phyloP scores from a whole-genome alignment of 352 stramenopile species.

The Phytophthora pseudosyringae region DNA sequence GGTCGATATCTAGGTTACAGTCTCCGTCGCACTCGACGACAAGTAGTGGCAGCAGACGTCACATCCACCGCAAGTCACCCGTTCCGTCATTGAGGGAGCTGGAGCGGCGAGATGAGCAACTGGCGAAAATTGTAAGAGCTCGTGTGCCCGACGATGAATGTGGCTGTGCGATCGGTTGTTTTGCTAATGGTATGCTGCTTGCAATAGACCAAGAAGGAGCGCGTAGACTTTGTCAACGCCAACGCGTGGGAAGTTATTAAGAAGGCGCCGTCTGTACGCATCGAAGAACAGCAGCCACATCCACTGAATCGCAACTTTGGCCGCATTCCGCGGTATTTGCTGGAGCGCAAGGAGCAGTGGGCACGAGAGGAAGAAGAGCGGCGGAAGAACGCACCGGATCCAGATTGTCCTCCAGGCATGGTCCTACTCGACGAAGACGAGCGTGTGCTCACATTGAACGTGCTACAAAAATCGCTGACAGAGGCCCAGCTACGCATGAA shows the following conservation, averaged over 20 bases:
- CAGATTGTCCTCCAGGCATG: slow-evolving; percentile 89
- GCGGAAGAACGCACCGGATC: slow-evolving; percentile 72
- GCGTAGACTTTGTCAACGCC: slow-evolving; percentile 68
- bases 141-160: not conserved
- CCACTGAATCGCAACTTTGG: slow-evolving; percentile 51
- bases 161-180: not conserved
- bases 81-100: slow-evolving; percentile 63
- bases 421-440: slow-evolving; percentile 83
- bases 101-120: slow-evolving; percentile 43
- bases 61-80: slow-evolving; percentile 43
- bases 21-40: slow-evolving; percentile 25
- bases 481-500: slow-evolving; percentile 76
- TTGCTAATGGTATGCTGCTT: slow-evolving; percentile 7
- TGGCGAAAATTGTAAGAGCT: slow-evolving; percentile 42
- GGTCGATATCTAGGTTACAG: slow-evolving; percentile 12
- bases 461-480: slow-evolving; percentile 69
- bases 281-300: slow-evolving; percentile 12
- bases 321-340: slow-evolving; percentile 71
- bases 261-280: slow-evolving; percentile 36
- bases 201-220: slow-evolving; percentile 60
- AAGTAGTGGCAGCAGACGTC: slow-evolving; percentile 22
- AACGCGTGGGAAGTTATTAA: slow-evolving; percentile 86
- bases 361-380: slow-evolving; percentile 85
- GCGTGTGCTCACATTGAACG: slow-evolving; percentile 64
- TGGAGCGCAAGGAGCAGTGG: slow-evolving; percentile 83